phyloP scores from a whole-genome alignment of 1,139 yeast genomes.

The Pneumocystis canis region DNA sequence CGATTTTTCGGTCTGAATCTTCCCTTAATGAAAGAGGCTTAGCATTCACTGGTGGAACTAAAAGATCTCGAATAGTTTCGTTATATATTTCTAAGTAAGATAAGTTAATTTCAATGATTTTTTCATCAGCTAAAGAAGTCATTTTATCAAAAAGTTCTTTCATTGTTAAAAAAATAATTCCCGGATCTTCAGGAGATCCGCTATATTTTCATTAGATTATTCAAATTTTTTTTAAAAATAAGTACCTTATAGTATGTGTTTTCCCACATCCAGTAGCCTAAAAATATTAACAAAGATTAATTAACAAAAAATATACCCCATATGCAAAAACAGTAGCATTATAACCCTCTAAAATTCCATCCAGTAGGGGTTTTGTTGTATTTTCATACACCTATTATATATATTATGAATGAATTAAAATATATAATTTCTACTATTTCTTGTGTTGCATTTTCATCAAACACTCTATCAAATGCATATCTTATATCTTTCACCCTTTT shows the following conservation, averaged over 20 bases:
- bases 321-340: slow-evolving; percentile 92
- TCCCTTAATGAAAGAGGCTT: slow-evolving; percentile 46
- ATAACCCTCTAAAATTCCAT: slow-evolving; percentile 59
- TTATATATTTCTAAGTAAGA: slow-evolving; percentile 84
- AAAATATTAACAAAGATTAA: not conserved
- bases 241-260: slow-evolving; percentile 91
- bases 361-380: slow-evolving; percentile 48
- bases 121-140: slow-evolving; percentile 21
- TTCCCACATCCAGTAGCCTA: slow-evolving; percentile 95
- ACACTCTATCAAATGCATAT: slow-evolving; percentile 59
- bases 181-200: slow-evolving; percentile 56
- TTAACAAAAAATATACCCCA: slow-evolving; percentile 30
- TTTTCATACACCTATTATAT: slow-evolving; percentile 36
- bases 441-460: slow-evolving; percentile 34
- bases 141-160: slow-evolving; percentile 47
- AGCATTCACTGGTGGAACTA: slow-evolving; percentile 32
- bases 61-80: slow-evolving; percentile 65
- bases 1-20: slow-evolving; percentile 49
- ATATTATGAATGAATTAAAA: slow-evolving; percentile 5
- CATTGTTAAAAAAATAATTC: slow-evolving; percentile 64
- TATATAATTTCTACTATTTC: slow-evolving; percentile 19
- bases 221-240: slow-evolving; percentile 64
- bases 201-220: slow-evolving; percentile 54
- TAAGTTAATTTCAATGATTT: slow-evolving; percentile 36
- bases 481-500: slow-evolving; percentile 13